Evolutionary conservation across 768 basidiomycete genomes (phyloP).

Genomic region (Filobasidium wieringae): DNA sequence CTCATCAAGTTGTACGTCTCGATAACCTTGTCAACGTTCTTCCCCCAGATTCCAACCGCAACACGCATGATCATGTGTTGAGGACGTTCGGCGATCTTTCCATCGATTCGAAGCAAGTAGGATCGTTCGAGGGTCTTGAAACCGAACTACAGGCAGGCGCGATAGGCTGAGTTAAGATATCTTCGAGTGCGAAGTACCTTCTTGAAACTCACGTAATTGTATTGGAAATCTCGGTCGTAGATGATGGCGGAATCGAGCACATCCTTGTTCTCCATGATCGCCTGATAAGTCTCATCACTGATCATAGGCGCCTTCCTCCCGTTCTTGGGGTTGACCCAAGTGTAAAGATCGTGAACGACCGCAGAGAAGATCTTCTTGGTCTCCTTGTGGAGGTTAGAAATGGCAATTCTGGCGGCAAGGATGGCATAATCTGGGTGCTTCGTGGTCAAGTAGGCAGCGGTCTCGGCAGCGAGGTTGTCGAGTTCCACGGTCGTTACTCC

Average conservation of each 20-base stretch:
- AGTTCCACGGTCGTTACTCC: conserved; percentile 96
- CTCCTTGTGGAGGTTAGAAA: conserved; percentile 98
- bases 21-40: conserved; percentile 72
- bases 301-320: conserved; percentile 79
- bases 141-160: conserved; percentile 58
- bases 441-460: conserved; percentile 92
- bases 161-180: neutral
- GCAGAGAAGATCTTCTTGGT: conserved; percentile 93
- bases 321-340: conserved; percentile 96
- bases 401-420: conserved; percentile 94
- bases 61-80: conserved; percentile 99
- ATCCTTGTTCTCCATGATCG: conserved; percentile 69
- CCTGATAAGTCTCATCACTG: conserved; percentile 67
- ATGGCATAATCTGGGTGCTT: conserved; percentile 97
- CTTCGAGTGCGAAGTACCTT: no score
- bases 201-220: conserved; percentile 66
- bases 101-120: conserved; percentile 86
- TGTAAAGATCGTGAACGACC: conserved; percentile 80
- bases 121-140: conserved; percentile 99
- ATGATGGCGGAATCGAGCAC: conserved; percentile 85
- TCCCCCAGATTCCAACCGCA: conserved; percentile 89
- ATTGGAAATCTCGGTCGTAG: conserved; percentile 95
- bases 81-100: conserved; percentile 89
- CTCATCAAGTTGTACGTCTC: conserved; percentile 91
- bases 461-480: conserved; percentile 96